Conservation (phyloP, 768 basidiomycete genomes). For the Leucocoprinus birnbaumii region DNA sequence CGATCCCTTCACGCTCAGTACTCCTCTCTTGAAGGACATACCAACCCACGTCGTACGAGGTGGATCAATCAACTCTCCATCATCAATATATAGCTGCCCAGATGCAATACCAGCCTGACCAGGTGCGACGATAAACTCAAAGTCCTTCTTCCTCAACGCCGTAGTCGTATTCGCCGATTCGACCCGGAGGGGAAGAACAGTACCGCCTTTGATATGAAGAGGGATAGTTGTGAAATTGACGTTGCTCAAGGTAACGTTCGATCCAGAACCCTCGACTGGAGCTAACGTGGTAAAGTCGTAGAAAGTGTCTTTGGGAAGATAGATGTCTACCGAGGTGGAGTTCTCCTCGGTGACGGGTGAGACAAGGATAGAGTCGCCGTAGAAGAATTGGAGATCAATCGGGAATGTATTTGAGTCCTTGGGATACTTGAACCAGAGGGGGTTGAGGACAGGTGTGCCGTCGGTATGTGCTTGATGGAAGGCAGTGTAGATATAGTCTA, state of each 20-base stretch:
- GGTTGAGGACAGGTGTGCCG: conserved; percentile 65
- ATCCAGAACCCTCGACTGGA: conserved; percentile 45
- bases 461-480: conserved; percentile 56
- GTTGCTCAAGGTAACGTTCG: conserved; percentile 39
- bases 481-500: conserved; percentile 72
- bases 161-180: conserved; percentile 60
- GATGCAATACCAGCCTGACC: conserved; percentile 45
- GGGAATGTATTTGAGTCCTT: conserved; percentile 54
- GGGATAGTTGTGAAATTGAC: conserved; percentile 59
- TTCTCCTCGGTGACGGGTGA: conserved; percentile 65
- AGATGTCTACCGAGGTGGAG: conserved; percentile 54
- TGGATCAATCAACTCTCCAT: conserved; percentile 50
- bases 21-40: conserved; percentile 28
- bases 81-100: conserved; percentile 61
- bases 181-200: conserved; percentile 53
- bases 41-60: conserved; percentile 27
- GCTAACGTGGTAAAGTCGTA: conserved; percentile 58
- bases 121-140: conserved; percentile 64
- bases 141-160: conserved; percentile 49
- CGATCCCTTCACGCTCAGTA: conserved; percentile 30
- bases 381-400: conserved; percentile 71
- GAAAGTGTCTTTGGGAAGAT: conserved; percentile 63
- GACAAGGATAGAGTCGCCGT: conserved; percentile 62
- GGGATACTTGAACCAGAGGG: conserved; percentile 68
- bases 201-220: conserved; percentile 58